Base-by-base conservation (phyloP, 1,284 basidiomycete species). In the Irpex lacteus region DNA sequence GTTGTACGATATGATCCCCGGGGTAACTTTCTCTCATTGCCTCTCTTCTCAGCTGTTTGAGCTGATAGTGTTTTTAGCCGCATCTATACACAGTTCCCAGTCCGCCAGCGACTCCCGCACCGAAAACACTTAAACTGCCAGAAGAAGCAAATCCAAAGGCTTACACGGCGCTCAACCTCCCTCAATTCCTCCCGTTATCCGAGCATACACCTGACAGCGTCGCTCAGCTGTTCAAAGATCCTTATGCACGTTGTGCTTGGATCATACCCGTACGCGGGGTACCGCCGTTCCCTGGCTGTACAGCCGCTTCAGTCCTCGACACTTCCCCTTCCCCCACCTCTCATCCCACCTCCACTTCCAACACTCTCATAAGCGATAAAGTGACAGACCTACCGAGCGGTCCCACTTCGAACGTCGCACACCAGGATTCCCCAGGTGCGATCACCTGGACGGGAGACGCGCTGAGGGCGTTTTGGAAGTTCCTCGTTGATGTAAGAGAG, bases 241-340 rank as follows among this genome's bases (percentile, higher is more conserved):
- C 34, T 0, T 37, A 56, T 13, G 8, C 54, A 1, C 54, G 54
- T 1, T 56, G 21, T 32, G 54, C 84, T 2, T 90, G 88, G 88
- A 70, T 89, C n/a, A 77, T 90, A 47, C 88, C 88, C 40, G 71
- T 89, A 5, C 82, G 86, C 9, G 88, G 88, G 8, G 71, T 57
- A 11, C 70, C 83, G 36, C 84, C 84, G 8, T 90, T 85, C 84
- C 70, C 75, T 5, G 74, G 72, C 19, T 81, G 80, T 54, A 81
- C 86, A 1, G 65, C 75, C 19, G 87, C 81, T 4, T 72, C 73
- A 15, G 67, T 81, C 26, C 68, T 70, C 53, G 63, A 66, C 11
- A 44, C 63, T 4, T 49, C 19, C 40, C 2, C 11, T 49, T 2
- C 18, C 37, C 2, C 44, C 21, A 37, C 37, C n/a, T n/a, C n/a